These are phyloP conservation scores for Candida tetrigidarum DNA, from an alignment of 1,139 yeast genomes.

Conservation along the genomic window DNA sequence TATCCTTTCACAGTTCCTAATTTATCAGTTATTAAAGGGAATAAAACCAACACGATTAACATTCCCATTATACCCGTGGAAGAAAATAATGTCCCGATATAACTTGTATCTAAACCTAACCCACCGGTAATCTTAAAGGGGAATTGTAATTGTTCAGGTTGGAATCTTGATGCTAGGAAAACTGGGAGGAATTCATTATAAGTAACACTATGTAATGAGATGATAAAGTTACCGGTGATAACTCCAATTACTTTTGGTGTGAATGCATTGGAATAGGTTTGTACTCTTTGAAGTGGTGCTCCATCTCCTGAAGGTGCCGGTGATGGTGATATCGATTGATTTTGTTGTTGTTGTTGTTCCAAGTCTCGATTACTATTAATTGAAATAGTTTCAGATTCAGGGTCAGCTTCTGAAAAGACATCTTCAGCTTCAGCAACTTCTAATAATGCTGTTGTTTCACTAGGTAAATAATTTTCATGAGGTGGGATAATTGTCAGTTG, in stretches of 20 bases:
- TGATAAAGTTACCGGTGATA: constrained; percentile 18
- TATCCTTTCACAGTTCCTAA: constrained; percentile 49
- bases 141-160: constrained; percentile 39
- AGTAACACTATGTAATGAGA: constrained; percentile 47
- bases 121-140: constrained; percentile 35
- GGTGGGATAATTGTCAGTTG: not conserved
- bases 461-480: constrained; percentile 23
- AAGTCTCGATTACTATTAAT: constrained; percentile 17
- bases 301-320: constrained; percentile 18
- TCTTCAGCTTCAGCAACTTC: constrained; percentile 5
- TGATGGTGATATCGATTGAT: constrained; percentile 24
- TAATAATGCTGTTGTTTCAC: constrained; percentile 11
- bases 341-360: constrained; percentile 9
- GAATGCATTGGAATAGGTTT: constrained; percentile 20
- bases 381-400: constrained; percentile 15
- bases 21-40: constrained; percentile 55
- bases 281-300: not conserved
- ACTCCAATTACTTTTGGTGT: constrained; percentile 27
- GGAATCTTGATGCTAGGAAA: constrained; percentile 53
- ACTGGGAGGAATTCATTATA: constrained; percentile 64
- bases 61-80: constrained; percentile 62
- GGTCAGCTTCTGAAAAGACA: constrained; percentile 8
- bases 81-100: constrained; percentile 60
- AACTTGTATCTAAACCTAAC: constrained; percentile 39
- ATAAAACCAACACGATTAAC: constrained; percentile 50